Percentiles rank a stretch among this genome's conserved stretches.
Conservation (phyloP, 768 basidiomycete genomes). For the Boletus rubropictus region DNA sequence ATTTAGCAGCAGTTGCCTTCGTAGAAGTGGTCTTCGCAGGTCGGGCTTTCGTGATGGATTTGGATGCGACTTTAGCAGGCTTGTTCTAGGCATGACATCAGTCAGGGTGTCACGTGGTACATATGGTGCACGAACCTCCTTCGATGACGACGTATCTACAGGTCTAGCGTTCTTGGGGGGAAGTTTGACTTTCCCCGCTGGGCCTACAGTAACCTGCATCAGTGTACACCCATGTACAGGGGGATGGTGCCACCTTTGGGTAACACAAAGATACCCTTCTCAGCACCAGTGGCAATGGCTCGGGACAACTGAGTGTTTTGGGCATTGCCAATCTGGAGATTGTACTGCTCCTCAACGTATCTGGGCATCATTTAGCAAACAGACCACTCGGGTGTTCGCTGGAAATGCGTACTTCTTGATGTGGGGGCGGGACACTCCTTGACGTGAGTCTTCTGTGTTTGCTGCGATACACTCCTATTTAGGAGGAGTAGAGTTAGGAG, state of each 20-base stretch:
- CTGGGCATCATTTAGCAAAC: slow-evolving; percentile 36
- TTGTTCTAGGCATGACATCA: slow-evolving; percentile 25
- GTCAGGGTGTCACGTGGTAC: slow-evolving; percentile 19
- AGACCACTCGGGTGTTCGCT: slow-evolving; percentile 7
- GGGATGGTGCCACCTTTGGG: slow-evolving; percentile 65
- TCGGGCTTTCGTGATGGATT: slow-evolving; percentile 19
- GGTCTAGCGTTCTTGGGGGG: slow-evolving; percentile 53
- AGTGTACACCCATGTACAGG: slow-evolving; percentile 1
- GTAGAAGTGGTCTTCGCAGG: slow-evolving; percentile 25
- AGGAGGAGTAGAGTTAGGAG: slow-evolving; percentile 18
- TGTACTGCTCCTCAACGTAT: slow-evolving; percentile 80
- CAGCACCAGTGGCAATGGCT: slow-evolving; percentile 76
- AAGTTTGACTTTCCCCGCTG: slow-evolving; percentile 58
- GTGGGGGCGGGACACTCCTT: slow-evolving; percentile 81
- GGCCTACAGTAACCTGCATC: slow-evolving; percentile 25
- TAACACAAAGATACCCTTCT: slow-evolving; percentile 76
- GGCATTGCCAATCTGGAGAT: slow-evolving; percentile 70
- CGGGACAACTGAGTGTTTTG: slow-evolving; percentile 74
- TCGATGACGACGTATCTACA: slow-evolving; percentile 47
- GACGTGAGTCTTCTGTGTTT: slow-evolving; percentile 69
- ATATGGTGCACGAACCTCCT: slow-evolving; percentile 44
- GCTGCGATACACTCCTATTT: slow-evolving; percentile 76
- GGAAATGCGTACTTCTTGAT: slow-evolving; percentile 78
- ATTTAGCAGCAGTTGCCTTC: slow-evolving; percentile 23
- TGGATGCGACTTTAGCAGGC: slow-evolving; percentile 30